phyloP scores from a whole-genome alignment of 179 eudicot genomes.

The Dionaea muscipula region DNA sequence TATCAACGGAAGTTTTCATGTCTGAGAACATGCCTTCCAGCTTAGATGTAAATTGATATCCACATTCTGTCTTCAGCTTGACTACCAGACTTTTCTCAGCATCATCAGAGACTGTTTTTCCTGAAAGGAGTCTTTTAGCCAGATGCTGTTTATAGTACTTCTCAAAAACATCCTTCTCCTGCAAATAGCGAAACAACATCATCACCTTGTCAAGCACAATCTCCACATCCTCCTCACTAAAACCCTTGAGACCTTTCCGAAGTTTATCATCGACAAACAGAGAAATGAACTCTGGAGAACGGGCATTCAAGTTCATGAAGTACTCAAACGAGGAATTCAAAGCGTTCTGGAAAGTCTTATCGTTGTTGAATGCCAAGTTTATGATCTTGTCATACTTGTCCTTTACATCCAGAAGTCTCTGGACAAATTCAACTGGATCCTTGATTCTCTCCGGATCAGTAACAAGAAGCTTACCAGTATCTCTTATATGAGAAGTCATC shows the following conservation, averaged over 20 bases:
- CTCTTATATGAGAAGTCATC: slow-evolving; percentile 76
- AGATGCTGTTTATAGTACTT: slow-evolving; percentile 87
- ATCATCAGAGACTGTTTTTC: slow-evolving; percentile 81
- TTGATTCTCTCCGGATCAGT: slow-evolving; percentile 82
- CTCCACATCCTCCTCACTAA: slow-evolving; percentile 84
- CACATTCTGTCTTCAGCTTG: slow-evolving; percentile 91
- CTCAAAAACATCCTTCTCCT: slow-evolving; percentile 92
- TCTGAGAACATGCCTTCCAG: slow-evolving; percentile 93
- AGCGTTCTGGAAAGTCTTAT: slow-evolving; percentile 87
- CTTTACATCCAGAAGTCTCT: slow-evolving; percentile 64
- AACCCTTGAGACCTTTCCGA: slow-evolving; percentile 83
- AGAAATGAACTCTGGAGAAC: slow-evolving; percentile 88
- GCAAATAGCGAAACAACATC: slow-evolving; percentile 83
- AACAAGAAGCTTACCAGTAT: slow-evolving; percentile 74
- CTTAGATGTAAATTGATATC: slow-evolving; percentile 81
- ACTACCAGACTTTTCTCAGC: slow-evolving; percentile 91
- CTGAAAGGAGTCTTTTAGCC: slow-evolving; percentile 77
- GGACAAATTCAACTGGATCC: slow-evolving; percentile 92
- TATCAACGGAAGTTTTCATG: slow-evolving; percentile 89
- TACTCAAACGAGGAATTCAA: slow-evolving; percentile 80
- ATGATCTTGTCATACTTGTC: slow-evolving; percentile 82
- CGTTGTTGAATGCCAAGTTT: slow-evolving; percentile 54
- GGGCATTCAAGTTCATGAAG: slow-evolving; percentile 78
- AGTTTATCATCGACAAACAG: slow-evolving; percentile 86
- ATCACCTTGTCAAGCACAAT: slow-evolving; percentile 75